These are phyloP conservation scores for Diaporthe sp. DNA, from an alignment of 2,329 filamentous ascomycete genomes.

Conservation along the genomic window DNA sequence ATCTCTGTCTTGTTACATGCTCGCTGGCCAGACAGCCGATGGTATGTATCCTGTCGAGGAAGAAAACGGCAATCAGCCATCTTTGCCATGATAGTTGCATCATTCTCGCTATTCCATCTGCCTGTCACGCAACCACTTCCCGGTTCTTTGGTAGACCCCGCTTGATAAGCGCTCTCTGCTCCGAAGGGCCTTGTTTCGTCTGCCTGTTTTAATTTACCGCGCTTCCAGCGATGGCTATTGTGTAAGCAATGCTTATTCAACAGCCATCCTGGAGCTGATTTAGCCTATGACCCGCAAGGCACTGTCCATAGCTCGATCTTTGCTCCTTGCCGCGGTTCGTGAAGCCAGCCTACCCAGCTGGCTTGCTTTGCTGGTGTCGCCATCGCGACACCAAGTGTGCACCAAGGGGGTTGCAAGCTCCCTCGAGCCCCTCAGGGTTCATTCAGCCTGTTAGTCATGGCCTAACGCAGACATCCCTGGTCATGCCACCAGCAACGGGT, in stretches of 20 bases:
- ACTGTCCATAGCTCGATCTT: background rate
- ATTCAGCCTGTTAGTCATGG: conserved; percentile 21
- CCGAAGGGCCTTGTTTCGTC: background rate
- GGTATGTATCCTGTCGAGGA: background rate
- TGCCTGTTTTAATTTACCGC: background rate
- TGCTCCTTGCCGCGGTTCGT: background rate
- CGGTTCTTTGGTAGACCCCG: background rate
- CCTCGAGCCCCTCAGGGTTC: background rate
- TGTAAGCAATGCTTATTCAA: background rate
- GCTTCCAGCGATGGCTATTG: background rate
- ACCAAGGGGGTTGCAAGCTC: background rate
- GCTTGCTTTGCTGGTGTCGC: background rate
- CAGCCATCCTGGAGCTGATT: background rate
- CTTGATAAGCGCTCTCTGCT: background rate
- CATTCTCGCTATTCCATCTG: background rate
- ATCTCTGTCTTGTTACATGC: background rate
- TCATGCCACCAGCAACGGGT: conserved; percentile 4
- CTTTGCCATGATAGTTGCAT: background rate
- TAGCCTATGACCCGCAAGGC: background rate
- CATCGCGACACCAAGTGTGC: background rate
- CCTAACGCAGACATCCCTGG: background rate
- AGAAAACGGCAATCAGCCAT: no score
- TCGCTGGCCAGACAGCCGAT: background rate
- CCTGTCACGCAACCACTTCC: background rate
- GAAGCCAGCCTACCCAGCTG: background rate